phyloP scores from a whole-genome alignment of 1,284 basidiomycete species.

The Xanthoconium separans region DNA sequence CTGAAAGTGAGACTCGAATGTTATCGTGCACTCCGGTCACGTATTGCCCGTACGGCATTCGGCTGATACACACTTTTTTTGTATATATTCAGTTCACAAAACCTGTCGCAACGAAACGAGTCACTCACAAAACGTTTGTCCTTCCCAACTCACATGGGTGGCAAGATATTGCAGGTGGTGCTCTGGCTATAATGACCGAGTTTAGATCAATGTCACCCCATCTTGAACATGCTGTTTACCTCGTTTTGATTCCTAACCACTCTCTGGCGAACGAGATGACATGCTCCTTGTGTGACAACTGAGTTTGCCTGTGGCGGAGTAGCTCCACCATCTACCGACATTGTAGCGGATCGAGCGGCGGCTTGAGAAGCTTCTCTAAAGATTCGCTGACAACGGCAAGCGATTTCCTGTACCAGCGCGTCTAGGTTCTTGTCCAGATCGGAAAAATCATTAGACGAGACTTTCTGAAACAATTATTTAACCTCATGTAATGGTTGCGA shows the following conservation, averaged over 20 bases:
- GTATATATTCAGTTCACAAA: slow-evolving; percentile 37
- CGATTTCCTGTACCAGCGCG: slow-evolving; percentile 61
- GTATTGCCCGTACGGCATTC: slow-evolving; percentile 45
- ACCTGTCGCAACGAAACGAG: slow-evolving; percentile 18
- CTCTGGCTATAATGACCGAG: slow-evolving; percentile 37
- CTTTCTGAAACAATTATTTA: slow-evolving; percentile 41
- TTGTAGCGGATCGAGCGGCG: slow-evolving; percentile 56
- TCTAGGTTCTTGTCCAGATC: slow-evolving; percentile 70
- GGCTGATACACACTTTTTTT: slow-evolving; percentile 52
- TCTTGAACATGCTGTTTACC: slow-evolving; percentile 40
- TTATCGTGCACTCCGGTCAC: slow-evolving; percentile 37
- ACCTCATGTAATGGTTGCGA: slow-evolving; percentile 25
- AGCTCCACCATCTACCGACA: slow-evolving; percentile 38
- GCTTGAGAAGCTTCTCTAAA: slow-evolving; percentile 65
- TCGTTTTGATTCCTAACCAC: slow-evolving; percentile 44
- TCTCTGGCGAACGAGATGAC: slow-evolving; percentile 51
- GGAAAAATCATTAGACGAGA: slow-evolving; percentile 48
- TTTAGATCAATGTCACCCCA: slow-evolving; percentile 29
- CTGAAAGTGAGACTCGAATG: slow-evolving; percentile 49
- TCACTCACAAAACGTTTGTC: slow-evolving; percentile 32
- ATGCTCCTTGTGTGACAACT: slow-evolving; percentile 25
- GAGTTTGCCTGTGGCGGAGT: slow-evolving; percentile 27
- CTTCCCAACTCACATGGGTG: slow-evolving; percentile 32
- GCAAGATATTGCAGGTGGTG: slow-evolving; percentile 47
- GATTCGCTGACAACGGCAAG: slow-evolving; percentile 55